Evolutionary conservation across 2,329 filamentous ascomycete genomes (phyloP), one percentile per base, ranked within the genome.

Genomic region (Aspergillus texensis): DNA sequence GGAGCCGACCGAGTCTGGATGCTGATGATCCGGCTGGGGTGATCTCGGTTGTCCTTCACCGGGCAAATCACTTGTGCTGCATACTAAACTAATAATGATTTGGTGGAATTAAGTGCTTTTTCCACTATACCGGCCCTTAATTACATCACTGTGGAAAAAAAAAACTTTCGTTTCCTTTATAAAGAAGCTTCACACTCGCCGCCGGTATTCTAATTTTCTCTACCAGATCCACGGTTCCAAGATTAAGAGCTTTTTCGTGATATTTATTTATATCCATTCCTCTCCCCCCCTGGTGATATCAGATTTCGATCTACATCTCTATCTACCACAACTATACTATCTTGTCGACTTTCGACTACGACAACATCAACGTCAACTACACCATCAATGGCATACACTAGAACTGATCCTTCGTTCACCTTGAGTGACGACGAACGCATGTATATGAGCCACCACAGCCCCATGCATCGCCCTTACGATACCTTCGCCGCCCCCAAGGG

Each of bases 1-100:
- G 67, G 65, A 70, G 64, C 67, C 68, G 66, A 64, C 66, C 67
- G 67, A 70, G 62, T 62, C 62, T 70, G 68, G 68, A 70, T 68
- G 45, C 55, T 43, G 59, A 62, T 43, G 57, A 66, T 70, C 68
- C 68, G 68, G 67, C 68, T 70, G 68, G 67, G 69, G 68, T 71
- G 69, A 71, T 69, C 66, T 68, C 66, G 62, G 68, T 46, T 61
- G 52, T 48, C 36, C 62, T 63, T 64, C 66, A 69, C 67, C 64
- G 65, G 62, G 21, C 54, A 45, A 43, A 60, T 57, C 41, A 52
- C 30, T 48, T 24, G 24, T 52, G 48, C 30, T 39, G 52, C 21
- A 55, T 55, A 26, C 52, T 55, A 39, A 36, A 26, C 52, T 55
- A 39, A 36, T 16, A 36, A 41, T 30, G 30, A 16, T 55, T 39